Evolutionary conservation across 1,139 yeast genomes (phyloP).

Genomic region (Candida labiduridarum): DNA sequence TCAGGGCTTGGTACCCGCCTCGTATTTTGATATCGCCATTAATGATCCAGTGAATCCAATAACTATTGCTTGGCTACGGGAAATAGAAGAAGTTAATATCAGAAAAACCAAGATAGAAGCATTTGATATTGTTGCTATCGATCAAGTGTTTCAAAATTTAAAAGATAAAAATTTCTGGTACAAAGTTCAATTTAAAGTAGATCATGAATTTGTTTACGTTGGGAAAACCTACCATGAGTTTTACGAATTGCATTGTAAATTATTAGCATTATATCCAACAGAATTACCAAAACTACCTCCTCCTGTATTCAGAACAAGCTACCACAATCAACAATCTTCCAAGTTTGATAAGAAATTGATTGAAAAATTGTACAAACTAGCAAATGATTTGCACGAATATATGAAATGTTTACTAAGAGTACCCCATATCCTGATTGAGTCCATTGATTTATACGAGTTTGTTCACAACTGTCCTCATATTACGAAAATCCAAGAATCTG

Average conservation of each 20-base stretch:
- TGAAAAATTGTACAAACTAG: slow-evolving; percentile 23
- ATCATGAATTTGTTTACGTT: slow-evolving; percentile 23
- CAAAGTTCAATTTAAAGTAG: slow-evolving; percentile 29
- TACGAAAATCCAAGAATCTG: slow-evolving; percentile 1
- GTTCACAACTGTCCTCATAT: slow-evolving; percentile 11
- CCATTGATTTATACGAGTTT: slow-evolving; percentile 21
- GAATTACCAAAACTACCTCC: slow-evolving; percentile 41
- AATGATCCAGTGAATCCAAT: slow-evolving; percentile 37
- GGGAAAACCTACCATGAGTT: slow-evolving; percentile 40
- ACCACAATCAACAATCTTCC: slow-evolving; percentile 12
- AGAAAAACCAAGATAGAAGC: background rate
- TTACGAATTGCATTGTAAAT: slow-evolving; percentile 32
- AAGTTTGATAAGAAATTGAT: slow-evolving; percentile 21
- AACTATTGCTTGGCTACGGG: slow-evolving; percentile 32
- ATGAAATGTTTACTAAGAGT: slow-evolving; percentile 27
- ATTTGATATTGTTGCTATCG: background rate
- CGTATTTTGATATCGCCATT: slow-evolving; percentile 40
- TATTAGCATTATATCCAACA: slow-evolving; percentile 11
- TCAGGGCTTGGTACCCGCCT: slow-evolving; percentile 39
- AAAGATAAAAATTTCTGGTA: slow-evolving; percentile 30
- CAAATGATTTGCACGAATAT: slow-evolving; percentile 38
- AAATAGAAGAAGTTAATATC: slow-evolving; percentile 1
- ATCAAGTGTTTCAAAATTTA: background rate
- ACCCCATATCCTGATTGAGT: slow-evolving; percentile 14
- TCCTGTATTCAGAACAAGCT: slow-evolving; percentile 25